Base-by-base conservation (phyloP, 305 asterid genomes). In the Fraxinus floribunda region DNA sequence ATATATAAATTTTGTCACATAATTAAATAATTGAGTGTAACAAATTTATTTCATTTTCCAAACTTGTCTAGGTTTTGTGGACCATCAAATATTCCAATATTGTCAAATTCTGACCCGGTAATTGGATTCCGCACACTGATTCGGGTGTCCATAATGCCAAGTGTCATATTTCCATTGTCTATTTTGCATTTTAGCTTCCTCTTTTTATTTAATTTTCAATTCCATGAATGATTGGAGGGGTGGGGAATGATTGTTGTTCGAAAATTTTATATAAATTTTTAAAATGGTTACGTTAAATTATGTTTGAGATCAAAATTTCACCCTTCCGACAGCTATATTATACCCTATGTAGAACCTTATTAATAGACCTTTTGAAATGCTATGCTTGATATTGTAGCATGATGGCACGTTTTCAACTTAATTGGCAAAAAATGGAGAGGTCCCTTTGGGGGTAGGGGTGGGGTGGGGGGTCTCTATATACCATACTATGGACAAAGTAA, bases 401-500 rank as follows among this genome's bases (percentile, higher is more conserved):
- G 7, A 38, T 38, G 44, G 46, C 38, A 72, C 62, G 16, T 39
- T 80, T 86, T 81, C 60, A 57, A 66, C 76, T 49, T 52, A 66
- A 78, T 55, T 77, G 83, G 84, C 80, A 75, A 24, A 81, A 30
- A 75, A 62, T 26, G 78, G 82, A 83, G 85, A 78, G 81, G 81
- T 75, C 79, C 78, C 86, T 22, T 16, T 4, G 22, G 52, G 60
- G 62, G 57, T 36, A 18, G 46, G 30, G 24, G 24, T 80, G n/a
- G 75, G 26, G 75, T n/a, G 39, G 71, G 60, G 24, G 62, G 74
- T 72, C 2, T 78, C 26, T 16, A 75, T 22, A 22, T 36, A 18
- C 35, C 74, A 44, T 80, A 72, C 81, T 78, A 70, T 83, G 79
- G 83, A 64, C 80, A 75, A 79, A 74, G 76, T 57, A 79, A 71